Conservation (phyloP, 108 stramenopile species). For the Nannochloropsis granulata region DNA sequence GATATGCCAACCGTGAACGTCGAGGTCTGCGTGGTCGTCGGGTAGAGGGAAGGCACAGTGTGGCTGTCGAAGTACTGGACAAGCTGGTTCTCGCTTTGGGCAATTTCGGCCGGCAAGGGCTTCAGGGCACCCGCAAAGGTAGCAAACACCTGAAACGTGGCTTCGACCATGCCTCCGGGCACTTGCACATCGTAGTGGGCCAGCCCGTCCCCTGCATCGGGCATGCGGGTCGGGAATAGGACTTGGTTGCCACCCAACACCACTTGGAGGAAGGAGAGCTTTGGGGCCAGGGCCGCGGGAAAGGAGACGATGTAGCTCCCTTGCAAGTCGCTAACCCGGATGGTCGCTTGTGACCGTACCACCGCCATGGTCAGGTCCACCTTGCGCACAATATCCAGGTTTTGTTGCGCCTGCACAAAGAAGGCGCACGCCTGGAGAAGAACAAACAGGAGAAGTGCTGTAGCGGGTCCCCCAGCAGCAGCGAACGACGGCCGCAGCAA, state of each 20-base stretch:
- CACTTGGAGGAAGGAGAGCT: not conserved
- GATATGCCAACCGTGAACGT: not conserved
- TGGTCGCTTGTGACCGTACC: not conserved
- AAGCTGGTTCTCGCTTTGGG: not conserved
- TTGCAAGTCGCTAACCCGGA: not conserved
- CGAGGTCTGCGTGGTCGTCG: not conserved
- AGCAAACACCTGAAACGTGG: not conserved
- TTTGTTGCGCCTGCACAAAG: not conserved
- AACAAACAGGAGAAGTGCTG: not conserved
- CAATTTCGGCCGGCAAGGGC: not conserved
- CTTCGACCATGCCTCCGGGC: not conserved
- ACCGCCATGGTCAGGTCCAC: not conserved
- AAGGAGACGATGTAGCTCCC: not conserved
- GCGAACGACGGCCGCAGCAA: not conserved
- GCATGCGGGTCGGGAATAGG: not conserved
- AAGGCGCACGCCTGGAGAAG: not conserved
- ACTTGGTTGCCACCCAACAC: not conserved
- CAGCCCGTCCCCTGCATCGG: not conserved
- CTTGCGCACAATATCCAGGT: not conserved
- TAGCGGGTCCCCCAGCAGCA: not conserved
- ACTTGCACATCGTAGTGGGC: not conserved
- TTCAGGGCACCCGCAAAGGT: not conserved
- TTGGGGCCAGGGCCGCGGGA: not conserved
- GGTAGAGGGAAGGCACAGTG: constrained; percentile 9
- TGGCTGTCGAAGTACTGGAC: constrained; percentile 1